phyloP scores from a whole-genome alignment of 495 filamentous ascomycete species.

The Pyrenula aspistea region DNA sequence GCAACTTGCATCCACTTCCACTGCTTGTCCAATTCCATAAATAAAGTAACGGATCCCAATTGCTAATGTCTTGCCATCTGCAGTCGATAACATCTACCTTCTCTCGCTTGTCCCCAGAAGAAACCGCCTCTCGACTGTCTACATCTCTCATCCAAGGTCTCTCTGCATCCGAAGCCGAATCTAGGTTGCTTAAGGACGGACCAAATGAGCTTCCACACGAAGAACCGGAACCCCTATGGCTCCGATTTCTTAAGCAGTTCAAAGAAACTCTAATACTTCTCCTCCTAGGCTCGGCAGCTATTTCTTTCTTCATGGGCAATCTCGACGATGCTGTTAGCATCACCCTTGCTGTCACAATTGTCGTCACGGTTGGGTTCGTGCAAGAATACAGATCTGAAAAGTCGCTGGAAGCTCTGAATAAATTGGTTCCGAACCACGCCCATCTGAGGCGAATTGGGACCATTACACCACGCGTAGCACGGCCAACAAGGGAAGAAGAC shows the following conservation, averaged over 20 bases:
- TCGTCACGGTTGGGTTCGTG: slow-evolving; percentile 90
- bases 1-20: background rate
- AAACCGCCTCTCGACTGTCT: slow-evolving; percentile 65
- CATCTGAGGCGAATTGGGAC: slow-evolving; percentile 63
- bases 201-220: slow-evolving; percentile 92
- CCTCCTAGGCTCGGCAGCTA: slow-evolving; percentile 78
- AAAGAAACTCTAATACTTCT: slow-evolving; percentile 81
- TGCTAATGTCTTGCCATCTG: slow-evolving; percentile 1
- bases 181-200: slow-evolving; percentile 67
- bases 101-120: slow-evolving; percentile 53
- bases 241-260: slow-evolving; percentile 93
- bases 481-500: slow-evolving; percentile 21
- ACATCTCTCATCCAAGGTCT: slow-evolving; percentile 79
- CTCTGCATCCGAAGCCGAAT: slow-evolving; percentile 64
- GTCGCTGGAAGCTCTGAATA: slow-evolving; percentile 87
- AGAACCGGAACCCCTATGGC: slow-evolving; percentile 84
- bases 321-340: slow-evolving; percentile 95
- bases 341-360: slow-evolving; percentile 86
- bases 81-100: slow-evolving; percentile 49
- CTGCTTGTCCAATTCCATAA: background rate
- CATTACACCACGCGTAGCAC: slow-evolving; percentile 15
- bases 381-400: slow-evolving; percentile 98
- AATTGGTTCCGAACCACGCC: slow-evolving; percentile 86
- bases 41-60: background rate
- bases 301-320: slow-evolving; percentile 89